Evolutionary conservation across 805 yeast genomes (phyloP).

Genomic region (Starmerella tilneyi): DNA sequence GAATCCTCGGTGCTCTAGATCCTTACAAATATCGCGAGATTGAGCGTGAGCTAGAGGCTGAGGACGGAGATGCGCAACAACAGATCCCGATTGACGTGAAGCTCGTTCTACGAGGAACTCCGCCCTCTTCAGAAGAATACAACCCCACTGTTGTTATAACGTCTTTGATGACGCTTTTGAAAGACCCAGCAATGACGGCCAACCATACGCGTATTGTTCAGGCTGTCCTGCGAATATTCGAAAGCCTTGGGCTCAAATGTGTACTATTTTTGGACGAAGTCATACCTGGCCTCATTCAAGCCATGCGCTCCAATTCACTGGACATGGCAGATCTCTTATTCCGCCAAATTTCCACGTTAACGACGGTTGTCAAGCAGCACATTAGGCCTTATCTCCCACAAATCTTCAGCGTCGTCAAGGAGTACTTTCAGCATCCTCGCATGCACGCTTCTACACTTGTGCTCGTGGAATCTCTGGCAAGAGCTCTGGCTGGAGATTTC

Average conservation of each 20-base stretch:
- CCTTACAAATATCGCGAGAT: constrained; percentile 92
- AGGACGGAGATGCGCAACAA: constrained; percentile 47
- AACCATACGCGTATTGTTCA: constrained; percentile 92
- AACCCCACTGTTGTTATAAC: constrained; percentile 91
- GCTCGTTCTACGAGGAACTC: constrained; percentile 81
- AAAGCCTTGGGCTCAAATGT: constrained; percentile 77
- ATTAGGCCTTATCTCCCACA: constrained; percentile 72
- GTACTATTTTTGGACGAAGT: constrained; percentile 81
- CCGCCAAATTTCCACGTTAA: constrained; percentile 72
- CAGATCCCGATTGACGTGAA: constrained; percentile 88
- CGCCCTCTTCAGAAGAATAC: constrained; percentile 83
- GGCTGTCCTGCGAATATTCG: constrained; percentile 83
- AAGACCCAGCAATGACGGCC: constrained; percentile 71
- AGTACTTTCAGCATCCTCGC: constrained; percentile 52
- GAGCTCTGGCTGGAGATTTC: constrained; percentile 85
- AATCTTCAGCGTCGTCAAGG: constrained; percentile 63
- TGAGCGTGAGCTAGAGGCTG: constrained; percentile 51
- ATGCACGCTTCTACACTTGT: constrained; percentile 71
- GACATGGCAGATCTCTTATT: constrained; percentile 78
- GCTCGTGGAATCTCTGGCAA: constrained; percentile 72
- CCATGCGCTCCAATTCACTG: constrained; percentile 63
- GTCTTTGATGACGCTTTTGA: constrained; percentile 69
- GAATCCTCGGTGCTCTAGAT: constrained; percentile 91
- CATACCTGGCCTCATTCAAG: constrained; percentile 75
- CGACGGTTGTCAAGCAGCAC: constrained; percentile 77